phyloP scores from a whole-genome alignment of 306 rosid species.

The Cotoneaster glaucophyllus region DNA sequence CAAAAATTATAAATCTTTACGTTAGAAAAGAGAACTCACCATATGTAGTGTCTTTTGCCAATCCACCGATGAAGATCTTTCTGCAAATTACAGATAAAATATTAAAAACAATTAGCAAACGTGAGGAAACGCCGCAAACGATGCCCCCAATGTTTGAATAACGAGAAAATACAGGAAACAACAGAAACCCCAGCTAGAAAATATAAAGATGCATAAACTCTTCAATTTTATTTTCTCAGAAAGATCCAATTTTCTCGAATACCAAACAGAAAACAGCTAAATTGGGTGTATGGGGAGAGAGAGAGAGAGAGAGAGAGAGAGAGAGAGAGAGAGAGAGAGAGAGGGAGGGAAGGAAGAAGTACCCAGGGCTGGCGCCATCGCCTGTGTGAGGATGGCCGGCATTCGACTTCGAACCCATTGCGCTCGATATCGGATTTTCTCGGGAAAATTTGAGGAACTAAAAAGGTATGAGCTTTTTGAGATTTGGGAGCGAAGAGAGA shows the following conservation, averaged over 20 bases:
- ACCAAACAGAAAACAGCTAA: neutral
- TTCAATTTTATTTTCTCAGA: neutral
- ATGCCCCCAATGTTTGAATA: neutral
- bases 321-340: neutral
- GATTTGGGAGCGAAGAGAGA: neutral
- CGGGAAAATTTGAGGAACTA: neutral
- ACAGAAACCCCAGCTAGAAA: neutral
- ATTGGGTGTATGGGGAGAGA: neutral
- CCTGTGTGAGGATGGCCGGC: conserved; percentile 59
- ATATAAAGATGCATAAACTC: neutral
- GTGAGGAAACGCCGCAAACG: neutral
- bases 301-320: too few species aligned
- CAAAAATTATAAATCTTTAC: neutral
- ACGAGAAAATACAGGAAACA: neutral
- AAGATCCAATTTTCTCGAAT: neutral
- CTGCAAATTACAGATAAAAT: conserved; percentile 32
- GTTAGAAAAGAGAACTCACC: conserved; percentile 28
- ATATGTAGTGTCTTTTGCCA: conserved; percentile 74
- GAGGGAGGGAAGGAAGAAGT: neutral
- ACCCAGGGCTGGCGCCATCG: conserved; percentile 94
- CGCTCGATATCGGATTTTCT: neutral
- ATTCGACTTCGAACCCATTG: conserved; percentile 64
- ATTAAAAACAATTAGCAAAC: neutral
- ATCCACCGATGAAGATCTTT: conserved; percentile 92
- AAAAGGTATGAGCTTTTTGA: neutral